Evolutionary conservation across 495 filamentous ascomycete species (phyloP).

Genomic region (Evansstolkia leycettana): DNA sequence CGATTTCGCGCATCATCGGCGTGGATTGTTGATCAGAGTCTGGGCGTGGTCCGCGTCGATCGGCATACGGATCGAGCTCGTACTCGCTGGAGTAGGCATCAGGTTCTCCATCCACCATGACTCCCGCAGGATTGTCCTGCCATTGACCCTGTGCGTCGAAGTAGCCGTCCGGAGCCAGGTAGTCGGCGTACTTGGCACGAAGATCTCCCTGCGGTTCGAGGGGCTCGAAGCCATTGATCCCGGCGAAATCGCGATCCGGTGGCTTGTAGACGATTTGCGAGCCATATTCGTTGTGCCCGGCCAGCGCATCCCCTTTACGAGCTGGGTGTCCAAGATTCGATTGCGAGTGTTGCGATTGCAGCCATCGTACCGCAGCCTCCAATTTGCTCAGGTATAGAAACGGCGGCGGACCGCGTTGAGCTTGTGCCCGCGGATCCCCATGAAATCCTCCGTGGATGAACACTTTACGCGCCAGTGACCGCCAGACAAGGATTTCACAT

Average conservation of each 20-base stretch:
- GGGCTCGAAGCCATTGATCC: conserved; percentile 4
- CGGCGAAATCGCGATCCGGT: conserved; percentile 21
- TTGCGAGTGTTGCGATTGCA: conserved; percentile 19
- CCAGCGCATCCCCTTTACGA: conserved; percentile 7
- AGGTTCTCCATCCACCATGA: conserved; percentile 26
- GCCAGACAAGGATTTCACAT: conserved; percentile 74
- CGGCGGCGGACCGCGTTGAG: conserved; percentile 30
- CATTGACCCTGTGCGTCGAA: conserved; percentile 24
- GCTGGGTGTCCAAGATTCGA: background rate
- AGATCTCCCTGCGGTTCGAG: conserved; percentile 2
- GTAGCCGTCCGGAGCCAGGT: conserved; percentile 20
- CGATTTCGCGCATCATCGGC: conserved; percentile 54
- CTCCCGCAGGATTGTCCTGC: conserved; percentile 14
- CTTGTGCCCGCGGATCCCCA: conserved; percentile 29
- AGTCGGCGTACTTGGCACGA: conserved; percentile 23
- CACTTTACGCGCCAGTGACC: conserved; percentile 63
- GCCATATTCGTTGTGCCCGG: conserved; percentile 10
- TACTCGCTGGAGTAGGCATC: conserved; percentile 33
- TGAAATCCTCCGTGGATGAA: conserved; percentile 52
- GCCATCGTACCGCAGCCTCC: conserved; percentile 25
- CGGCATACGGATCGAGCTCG: conserved; percentile 28
- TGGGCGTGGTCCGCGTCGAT: conserved; percentile 1
- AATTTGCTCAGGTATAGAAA: conserved; percentile 31
- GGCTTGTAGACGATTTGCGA: conserved; percentile 21
- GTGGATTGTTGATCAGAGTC: conserved; percentile 25